A percentile compares a stretch with the other conserved stretches of the same genome.
These are phyloP conservation scores for Candida taoyuanica DNA, from an alignment of 805 yeast species.

Conservation along the genomic window DNA sequence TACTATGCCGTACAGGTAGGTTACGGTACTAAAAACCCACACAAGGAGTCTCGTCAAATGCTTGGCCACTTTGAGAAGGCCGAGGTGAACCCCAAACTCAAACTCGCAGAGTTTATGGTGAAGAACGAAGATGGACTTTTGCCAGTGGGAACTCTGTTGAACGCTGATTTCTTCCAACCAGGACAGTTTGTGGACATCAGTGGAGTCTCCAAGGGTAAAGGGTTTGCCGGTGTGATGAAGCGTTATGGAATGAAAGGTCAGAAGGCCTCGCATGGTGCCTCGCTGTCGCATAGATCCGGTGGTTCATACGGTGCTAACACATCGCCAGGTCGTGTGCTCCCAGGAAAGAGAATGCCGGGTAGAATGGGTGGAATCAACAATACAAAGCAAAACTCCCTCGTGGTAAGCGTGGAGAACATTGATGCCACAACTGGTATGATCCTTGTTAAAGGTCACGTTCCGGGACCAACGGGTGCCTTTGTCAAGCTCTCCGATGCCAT, in stretches of 20 bases:
- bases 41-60: slow-evolving; percentile 58
- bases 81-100: slow-evolving; percentile 75
- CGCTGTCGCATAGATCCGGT: slow-evolving; percentile 88
- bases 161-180: slow-evolving; percentile 75
- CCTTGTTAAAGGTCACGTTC: slow-evolving; percentile 82
- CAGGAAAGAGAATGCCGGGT: slow-evolving; percentile 98
- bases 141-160: slow-evolving; percentile 72
- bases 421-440: slow-evolving; percentile 80
- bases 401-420: slow-evolving; percentile 50
- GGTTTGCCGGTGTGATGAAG: slow-evolving; percentile 97
- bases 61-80: slow-evolving; percentile 79
- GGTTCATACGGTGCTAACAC: slow-evolving; percentile 97
- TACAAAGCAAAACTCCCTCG: slow-evolving; percentile 72
- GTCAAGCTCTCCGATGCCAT: slow-evolving; percentile 80
- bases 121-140: slow-evolving; percentile 59
- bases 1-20: slow-evolving; percentile 87
- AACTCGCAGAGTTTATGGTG: slow-evolving; percentile 75
- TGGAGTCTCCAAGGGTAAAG: slow-evolving; percentile 86
- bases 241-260: slow-evolving; percentile 87
- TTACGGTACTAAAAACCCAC: slow-evolving; percentile 60
- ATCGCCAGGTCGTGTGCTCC: slow-evolving; percentile 92
- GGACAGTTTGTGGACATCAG: slow-evolving; percentile 85
- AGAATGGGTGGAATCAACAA: slow-evolving; percentile 79
- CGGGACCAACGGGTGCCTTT: slow-evolving; percentile 78
- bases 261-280: slow-evolving; percentile 93